phyloP scores from a whole-genome alignment of 441 rosid species.

The Pelargonium cotyledonis region DNA sequence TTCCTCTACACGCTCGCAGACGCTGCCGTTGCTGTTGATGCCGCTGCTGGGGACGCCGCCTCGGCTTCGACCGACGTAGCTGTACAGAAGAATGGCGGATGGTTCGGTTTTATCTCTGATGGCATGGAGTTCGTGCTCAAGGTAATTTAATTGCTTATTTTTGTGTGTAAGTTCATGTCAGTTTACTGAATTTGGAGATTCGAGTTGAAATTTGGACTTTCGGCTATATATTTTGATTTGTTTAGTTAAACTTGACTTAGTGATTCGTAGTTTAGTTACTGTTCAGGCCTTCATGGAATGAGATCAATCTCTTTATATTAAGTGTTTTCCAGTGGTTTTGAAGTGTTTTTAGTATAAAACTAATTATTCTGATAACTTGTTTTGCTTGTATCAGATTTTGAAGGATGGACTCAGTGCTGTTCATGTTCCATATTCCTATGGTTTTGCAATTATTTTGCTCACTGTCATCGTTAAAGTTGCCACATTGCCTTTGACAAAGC shows the following conservation, averaged over 20 bases:
- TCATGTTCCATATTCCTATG: slow-evolving; percentile 82
- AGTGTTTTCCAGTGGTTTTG: neutral
- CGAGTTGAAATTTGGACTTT: too few relatives aligned
- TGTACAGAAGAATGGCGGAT: slow-evolving; percentile 68
- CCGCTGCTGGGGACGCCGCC: slow-evolving; percentile 24
- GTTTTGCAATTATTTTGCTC: slow-evolving; percentile 82
- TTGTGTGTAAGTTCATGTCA: too few relatives aligned
- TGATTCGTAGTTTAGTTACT: too few relatives aligned
- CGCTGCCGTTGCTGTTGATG: slow-evolving; percentile 63
- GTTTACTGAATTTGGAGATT: too few relatives aligned
- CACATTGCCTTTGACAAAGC: slow-evolving; percentile 79
- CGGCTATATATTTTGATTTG: too few relatives aligned
- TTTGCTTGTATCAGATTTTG: slow-evolving; percentile 44
- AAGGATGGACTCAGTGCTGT: slow-evolving; percentile 65
- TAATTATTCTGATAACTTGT: neutral
- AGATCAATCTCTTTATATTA: neutral
- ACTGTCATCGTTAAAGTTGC: slow-evolving; percentile 71
- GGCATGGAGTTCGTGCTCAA: slow-evolving; percentile 78
- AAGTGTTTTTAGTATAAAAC: neutral
- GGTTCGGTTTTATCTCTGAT: slow-evolving; percentile 89
- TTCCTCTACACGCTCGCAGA: slow-evolving; percentile 60
- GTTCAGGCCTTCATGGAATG: neutral
- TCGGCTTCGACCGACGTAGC: slow-evolving; percentile 37
- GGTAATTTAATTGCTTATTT: slow-evolving; percentile 30
- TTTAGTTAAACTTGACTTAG: too few relatives aligned